Conservation (phyloP, 495 filamentous ascomycete genomes). For the Neurospora sp. region DNA sequence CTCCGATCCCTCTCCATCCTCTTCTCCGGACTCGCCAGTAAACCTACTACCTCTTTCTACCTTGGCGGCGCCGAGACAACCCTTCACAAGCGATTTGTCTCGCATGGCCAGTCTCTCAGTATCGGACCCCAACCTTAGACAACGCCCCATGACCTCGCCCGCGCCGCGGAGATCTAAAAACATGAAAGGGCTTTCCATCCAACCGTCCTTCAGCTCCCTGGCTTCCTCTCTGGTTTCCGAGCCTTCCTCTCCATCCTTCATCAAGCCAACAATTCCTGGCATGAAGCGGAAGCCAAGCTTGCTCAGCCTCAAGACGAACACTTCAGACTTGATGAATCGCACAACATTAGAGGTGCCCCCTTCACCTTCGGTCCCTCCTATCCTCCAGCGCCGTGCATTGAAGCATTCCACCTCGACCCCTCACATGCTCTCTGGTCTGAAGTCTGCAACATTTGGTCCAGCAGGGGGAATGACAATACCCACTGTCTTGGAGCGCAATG, state of each 20-base stretch:
- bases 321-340: constrained; percentile 34
- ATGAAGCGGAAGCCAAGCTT: constrained; percentile 69
- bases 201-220: constrained; percentile 52
- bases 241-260: constrained; percentile 73
- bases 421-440: constrained; percentile 43
- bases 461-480: constrained; percentile 44
- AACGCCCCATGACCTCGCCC: constrained; percentile 52
- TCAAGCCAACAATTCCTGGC: constrained; percentile 60
- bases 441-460: constrained; percentile 43
- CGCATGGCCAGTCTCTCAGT: constrained; percentile 34
- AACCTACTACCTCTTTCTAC: constrained; percentile 49
- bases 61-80: constrained; percentile 36
- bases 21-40: constrained; percentile 79
- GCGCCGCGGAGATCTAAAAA: constrained; percentile 75
- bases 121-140: constrained; percentile 25
- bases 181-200: constrained; percentile 86
- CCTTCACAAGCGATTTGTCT: constrained; percentile 33
- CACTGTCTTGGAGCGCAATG: constrained; percentile 37
- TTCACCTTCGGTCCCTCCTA: constrained; percentile 37
- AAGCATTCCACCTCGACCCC: constrained; percentile 49
- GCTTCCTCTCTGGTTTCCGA: constrained; percentile 47
- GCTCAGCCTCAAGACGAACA: constrained; percentile 53
- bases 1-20: constrained; percentile 84
- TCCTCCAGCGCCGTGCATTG: constrained; percentile 42
- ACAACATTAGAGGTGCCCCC: constrained; percentile 33